Evolutionary conservation across 2,329 filamentous ascomycete species (phyloP).

Genomic region (Hyphodiscus sp.): DNA sequence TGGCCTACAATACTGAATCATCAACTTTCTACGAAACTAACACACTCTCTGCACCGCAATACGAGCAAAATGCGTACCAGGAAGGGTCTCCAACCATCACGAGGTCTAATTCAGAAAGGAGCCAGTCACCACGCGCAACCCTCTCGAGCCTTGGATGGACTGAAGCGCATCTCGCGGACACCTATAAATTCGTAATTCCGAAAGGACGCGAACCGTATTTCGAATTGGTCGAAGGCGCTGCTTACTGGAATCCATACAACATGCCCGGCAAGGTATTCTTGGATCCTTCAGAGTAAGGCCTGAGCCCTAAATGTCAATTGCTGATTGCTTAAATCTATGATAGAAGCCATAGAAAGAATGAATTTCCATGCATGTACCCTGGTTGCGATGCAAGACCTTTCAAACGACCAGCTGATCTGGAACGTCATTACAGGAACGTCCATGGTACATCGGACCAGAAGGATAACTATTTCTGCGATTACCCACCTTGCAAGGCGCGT

Average conservation of each 20-base stretch:
- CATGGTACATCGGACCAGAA: slow-evolving; percentile 21
- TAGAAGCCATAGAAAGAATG: slow-evolving; percentile 11
- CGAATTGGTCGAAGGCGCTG: slow-evolving; percentile 7
- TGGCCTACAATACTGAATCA: neutral
- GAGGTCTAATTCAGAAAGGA: neutral
- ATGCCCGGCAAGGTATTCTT: slow-evolving; percentile 16
- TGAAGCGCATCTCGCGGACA: slow-evolving; percentile 5
- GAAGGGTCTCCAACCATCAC: neutral
- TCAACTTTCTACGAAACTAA: neutral
- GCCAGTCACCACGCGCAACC: slow-evolving; percentile 4
- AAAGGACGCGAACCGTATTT: slow-evolving; percentile 18
- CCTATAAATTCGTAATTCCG: slow-evolving; percentile 17
- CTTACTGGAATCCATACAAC: neutral
- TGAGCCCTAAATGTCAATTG: neutral
- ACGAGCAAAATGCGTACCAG: neutral
- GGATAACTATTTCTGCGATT: slow-evolving; percentile 27
- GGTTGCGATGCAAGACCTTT: slow-evolving; percentile 21
- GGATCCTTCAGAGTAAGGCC: slow-evolving; percentile 11
- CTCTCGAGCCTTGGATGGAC: slow-evolving; percentile 16
- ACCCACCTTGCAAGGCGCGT: slow-evolving; percentile 25
- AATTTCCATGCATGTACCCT: slow-evolving; percentile 19
- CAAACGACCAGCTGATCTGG: slow-evolving; percentile 31
- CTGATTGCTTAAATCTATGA: neutral
- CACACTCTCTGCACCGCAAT: neutral
- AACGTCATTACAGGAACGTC: slow-evolving; percentile 31